These are phyloP conservation scores for Colletotrichum somersetense DNA, from an alignment of 2,329 filamentous ascomycete genomes.

Conservation along the genomic window DNA sequence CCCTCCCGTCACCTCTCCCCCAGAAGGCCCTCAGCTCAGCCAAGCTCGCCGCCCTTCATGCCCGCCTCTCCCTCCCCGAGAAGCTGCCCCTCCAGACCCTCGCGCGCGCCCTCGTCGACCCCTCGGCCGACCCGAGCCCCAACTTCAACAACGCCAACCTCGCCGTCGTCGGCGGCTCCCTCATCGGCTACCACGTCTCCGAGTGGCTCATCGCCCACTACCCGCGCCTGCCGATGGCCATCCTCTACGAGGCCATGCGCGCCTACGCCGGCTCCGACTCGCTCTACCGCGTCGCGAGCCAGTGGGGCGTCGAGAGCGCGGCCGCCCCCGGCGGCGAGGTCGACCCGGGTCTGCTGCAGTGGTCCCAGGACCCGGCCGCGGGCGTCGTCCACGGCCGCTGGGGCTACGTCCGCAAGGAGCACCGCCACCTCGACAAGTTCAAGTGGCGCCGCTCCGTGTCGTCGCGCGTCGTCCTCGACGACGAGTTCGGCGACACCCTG, in stretches of 20 bases:
- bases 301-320: conserved; percentile 95
- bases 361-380: conserved; percentile 64
- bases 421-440: conserved; percentile 58
- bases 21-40: conserved; percentile 78
- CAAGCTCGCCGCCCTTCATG: conserved; percentile 93
- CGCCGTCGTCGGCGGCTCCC: conserved; percentile 81
- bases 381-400: conserved; percentile 61
- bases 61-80: conserved; percentile 84
- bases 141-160: conserved; percentile 92
- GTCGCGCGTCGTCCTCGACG: conserved; percentile 83
- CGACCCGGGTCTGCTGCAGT: conserved; percentile 91
- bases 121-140: conserved; percentile 82
- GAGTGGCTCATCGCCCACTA: conserved; percentile 91
- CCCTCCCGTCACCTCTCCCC: conserved; percentile 78
- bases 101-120: conserved; percentile 86
- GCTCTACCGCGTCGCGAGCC: conserved; percentile 77
- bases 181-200: conserved; percentile 89
- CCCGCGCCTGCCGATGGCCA: conserved; percentile 89
- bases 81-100: conserved; percentile 89
- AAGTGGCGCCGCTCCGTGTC: conserved; percentile 78
- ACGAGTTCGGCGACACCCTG: conserved; percentile 81
- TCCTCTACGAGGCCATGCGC: conserved; percentile 87
- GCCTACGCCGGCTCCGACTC: conserved; percentile 84
- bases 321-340: conserved; percentile 90
- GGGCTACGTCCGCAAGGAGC: conserved; percentile 67